Conservation (phyloP, 2,329 filamentous ascomycete genomes). For the Calonectria crousiana region DNA sequence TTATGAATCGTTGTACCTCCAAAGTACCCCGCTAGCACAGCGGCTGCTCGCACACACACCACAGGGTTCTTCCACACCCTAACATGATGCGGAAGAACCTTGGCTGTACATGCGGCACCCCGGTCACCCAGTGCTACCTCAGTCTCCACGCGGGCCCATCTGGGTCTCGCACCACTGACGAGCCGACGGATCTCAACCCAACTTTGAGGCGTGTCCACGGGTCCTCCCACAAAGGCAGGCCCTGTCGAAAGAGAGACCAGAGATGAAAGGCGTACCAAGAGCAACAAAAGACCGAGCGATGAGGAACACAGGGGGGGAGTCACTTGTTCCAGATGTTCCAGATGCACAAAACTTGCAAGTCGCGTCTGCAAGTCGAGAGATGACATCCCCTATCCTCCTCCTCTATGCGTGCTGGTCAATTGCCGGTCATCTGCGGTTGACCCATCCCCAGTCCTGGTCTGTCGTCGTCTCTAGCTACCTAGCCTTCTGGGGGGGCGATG, state of each 20-base stretch:
- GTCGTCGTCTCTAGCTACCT: conserved; percentile 5
- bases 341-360: conserved; percentile 12
- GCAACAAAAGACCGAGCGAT: neutral
- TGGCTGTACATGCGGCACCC: conserved; percentile 49
- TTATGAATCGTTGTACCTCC: conserved; percentile 43
- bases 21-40: conserved; percentile 44
- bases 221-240: conserved; percentile 44
- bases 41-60: conserved; percentile 19
- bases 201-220: conserved; percentile 50
- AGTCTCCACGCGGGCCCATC: conserved; percentile 53
- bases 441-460: conserved; percentile 21
- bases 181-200: conserved; percentile 54
- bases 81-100: conserved; percentile 41
- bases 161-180: conserved; percentile 55
- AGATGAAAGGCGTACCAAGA: conserved; percentile 18
- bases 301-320: neutral
- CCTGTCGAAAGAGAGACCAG: conserved; percentile 26
- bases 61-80: conserved; percentile 26
- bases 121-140: conserved; percentile 48
- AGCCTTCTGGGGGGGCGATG: conserved; percentile 9
- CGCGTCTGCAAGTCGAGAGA: conserved; percentile 6
- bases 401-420: conserved; percentile 17
- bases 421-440: conserved; percentile 21
- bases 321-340: conserved; percentile 2
- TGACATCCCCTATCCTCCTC: conserved; percentile 20